A percentile compares a stretch with the other conserved stretches of the same genome.
These are phyloP conservation scores for Ophiostoma piceae DNA, from an alignment of 2,329 filamentous ascomycete genomes.

Conservation along the genomic window DNA sequence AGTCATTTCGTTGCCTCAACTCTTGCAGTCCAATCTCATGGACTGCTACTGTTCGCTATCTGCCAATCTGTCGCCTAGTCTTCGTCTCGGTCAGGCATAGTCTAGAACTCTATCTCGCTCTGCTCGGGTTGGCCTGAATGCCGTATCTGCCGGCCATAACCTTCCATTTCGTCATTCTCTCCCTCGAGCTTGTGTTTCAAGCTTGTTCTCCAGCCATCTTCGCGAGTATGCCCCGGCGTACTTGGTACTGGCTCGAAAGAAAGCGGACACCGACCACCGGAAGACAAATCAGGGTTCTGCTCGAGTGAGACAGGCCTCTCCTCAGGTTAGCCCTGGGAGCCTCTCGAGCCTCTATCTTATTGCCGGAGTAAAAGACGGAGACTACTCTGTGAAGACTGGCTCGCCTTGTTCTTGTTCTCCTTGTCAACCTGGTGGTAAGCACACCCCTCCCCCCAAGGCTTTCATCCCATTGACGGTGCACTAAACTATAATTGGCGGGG, in stretches of 20 bases:
- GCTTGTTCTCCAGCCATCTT: not conserved
- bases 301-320: not conserved
- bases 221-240: not conserved
- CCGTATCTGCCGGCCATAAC: not conserved
- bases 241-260: not conserved
- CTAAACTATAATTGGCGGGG: slow-evolving; percentile 20
- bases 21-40: not conserved
- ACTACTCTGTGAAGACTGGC: not conserved
- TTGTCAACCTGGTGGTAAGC: not conserved
- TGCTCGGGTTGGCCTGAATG: not conserved
- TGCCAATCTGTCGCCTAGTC: not conserved
- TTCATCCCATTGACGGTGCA: not conserved
- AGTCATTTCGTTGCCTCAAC: not conserved
- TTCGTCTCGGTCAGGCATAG: not conserved
- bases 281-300: not conserved
- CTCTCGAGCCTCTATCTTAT: not conserved
- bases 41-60: not conserved
- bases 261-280: not conserved
- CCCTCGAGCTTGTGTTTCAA: not conserved
- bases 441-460: not conserved
- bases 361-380: not conserved
- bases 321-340: not conserved
- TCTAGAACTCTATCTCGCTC: not conserved
- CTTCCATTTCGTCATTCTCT: not conserved
- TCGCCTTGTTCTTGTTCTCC: not conserved